Evolutionary conservation across 371 early-diverging fungal genomes (phyloP), one percentile per base, ranked within the genome.

Genomic region (Rhizopus stolonifer): DNA sequence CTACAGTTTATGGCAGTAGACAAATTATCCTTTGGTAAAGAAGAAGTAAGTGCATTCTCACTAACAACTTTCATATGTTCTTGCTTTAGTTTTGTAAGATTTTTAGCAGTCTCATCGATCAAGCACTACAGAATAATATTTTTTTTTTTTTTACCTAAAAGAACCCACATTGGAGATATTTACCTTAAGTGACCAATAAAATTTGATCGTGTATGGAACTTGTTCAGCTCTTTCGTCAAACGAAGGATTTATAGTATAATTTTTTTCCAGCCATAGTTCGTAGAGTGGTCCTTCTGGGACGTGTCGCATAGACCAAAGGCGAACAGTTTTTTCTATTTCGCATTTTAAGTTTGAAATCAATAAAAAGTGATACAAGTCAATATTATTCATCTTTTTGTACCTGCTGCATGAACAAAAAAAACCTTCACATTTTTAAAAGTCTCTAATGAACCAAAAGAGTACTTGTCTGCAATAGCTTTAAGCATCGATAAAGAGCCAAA

Each of bases 241-340:
- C 17, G 39, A 49, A 39, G 49, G 40, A 26, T 51, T 42, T 25
- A 51, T 51, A 26, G 40, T 42, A 39, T 42, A 29, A 15, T 10
- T 51, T 51, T 51, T 40, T 42, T 50, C 50, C 17, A 40, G 15
- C 50, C 50, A 50, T 18, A 50, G 50, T 50, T 51, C 42, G 21
- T 42, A 51, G 26, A 31, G 13, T 42, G 51, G 40, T 26, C 42
- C 51, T 51, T 51, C 42, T 51, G 51, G 51, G 17, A 51, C 40
- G 31, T 42, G 24, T 31, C 51, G 17, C 42, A 51, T 40, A 42
- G 51, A 51, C 51, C 51, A 40, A 31, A 51, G 49, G 24, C 38
- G 49, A 51, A 39, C 29, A 6, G 40, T 40, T 38, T 26, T 39
- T 24, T 19, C 26, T 51, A 42, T 40, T 40, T 42, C 47, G 15